Evolutionary conservation across 805 yeast species (phyloP), one percentile per base, ranked within the genome.

Genomic region (Wickerhamomyces queroliae): DNA sequence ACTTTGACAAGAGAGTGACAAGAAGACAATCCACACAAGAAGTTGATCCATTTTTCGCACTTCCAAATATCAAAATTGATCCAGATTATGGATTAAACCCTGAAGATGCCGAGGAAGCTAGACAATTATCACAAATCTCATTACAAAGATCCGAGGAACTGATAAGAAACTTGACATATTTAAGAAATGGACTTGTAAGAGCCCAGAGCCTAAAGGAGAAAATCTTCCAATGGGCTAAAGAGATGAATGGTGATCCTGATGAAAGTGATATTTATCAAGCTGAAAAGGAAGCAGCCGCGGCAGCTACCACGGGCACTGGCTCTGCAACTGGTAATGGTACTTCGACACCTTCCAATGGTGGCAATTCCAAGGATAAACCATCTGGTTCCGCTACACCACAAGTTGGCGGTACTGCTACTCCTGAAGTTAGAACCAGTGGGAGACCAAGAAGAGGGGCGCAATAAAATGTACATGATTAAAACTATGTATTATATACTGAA

Each of bases 101-200:
- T 0, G 82, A 75, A 29, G 72, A 70, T 25, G 83, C 87, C 5
- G 85, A 80, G 48, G 83, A 80, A 36, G 69, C 85, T 1, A 66
- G 91, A 45, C 90, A 83, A 52, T 70, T 79, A 58, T 79, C 76
- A 38, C 96, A 74, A 67, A 88, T 82, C 33, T 83, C 83, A 0
- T 67, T 88, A 33, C 95, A 90, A 59, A 78, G 91, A 45, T 76
- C 80, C 42, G 89, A 87, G 55, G 98, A 93, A 60, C 91, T 83
- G 56, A 81, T 89, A 37, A 72, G 91, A 52, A 84, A 89, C 44
- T 65, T 93, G 52, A 68, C 77, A n/a, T 75, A 70, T 26, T 72
- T 93, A 27, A 72, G 97, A 49, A 72, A 72, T 51, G 95, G 89
- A 1, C 64, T 91, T 21, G 78, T 84, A 26, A 74, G 85, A 51